Conservation (phyloP, 805 yeast species). For the Metschnikowia shivogae region DNA sequence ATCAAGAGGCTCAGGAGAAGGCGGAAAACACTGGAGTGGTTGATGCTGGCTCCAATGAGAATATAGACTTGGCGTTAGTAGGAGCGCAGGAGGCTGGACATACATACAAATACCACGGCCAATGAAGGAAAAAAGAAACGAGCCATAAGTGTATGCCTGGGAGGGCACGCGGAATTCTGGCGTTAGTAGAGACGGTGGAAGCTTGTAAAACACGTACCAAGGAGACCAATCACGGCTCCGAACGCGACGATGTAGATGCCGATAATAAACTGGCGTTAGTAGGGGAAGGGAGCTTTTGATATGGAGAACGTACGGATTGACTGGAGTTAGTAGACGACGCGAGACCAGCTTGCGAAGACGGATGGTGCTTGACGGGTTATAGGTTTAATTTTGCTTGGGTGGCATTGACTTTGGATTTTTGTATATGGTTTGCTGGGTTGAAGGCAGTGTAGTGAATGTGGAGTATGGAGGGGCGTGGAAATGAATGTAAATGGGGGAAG, state of each 20-base stretch:
- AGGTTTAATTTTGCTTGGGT: too few relatives aligned
- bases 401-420: too few relatives aligned
- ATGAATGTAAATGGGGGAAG: too few relatives aligned
- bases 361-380: too few relatives aligned
- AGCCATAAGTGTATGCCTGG: slow-evolving; percentile 59
- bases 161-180: slow-evolving; percentile 53
- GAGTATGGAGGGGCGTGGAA: too few relatives aligned
- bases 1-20: slow-evolving; percentile 55
- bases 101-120: slow-evolving; percentile 69
- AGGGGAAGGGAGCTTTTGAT: background rate
- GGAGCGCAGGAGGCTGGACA: background rate
- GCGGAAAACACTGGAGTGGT: slow-evolving; percentile 53
- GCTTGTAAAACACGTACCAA: slow-evolving; percentile 33
- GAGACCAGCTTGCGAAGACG: background rate
- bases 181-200: slow-evolving; percentile 13
- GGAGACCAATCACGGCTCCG: slow-evolving; percentile 50
- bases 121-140: slow-evolving; percentile 65
- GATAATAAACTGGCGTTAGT: slow-evolving; percentile 45
- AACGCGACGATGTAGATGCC: slow-evolving; percentile 56
- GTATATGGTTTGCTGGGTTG: too few relatives aligned
- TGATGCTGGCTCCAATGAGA: slow-evolving; percentile 33
- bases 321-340: slow-evolving; percentile 24
- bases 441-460: too few relatives aligned
- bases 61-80: slow-evolving; percentile 35
- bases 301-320: slow-evolving; percentile 31